Evolutionary conservation across 768 basidiomycete genomes (phyloP).

Genomic region (Mycena indigotica): DNA sequence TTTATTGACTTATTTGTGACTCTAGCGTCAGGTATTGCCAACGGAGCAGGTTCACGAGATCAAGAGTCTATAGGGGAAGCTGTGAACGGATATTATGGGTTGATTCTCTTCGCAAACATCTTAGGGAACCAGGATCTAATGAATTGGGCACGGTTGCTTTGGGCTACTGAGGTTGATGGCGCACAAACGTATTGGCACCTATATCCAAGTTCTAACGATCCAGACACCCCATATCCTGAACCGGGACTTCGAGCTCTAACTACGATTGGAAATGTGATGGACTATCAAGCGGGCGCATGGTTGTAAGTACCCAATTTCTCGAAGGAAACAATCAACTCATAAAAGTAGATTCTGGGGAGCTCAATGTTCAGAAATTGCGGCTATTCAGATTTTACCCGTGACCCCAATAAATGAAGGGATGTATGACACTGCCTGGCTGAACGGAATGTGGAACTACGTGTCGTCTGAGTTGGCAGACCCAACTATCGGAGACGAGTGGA

Average conservation of each 20-base stretch:
- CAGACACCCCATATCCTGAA: constrained; percentile 40
- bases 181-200: constrained; percentile 40
- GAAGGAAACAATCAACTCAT: neutral
- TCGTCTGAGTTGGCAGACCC: constrained; percentile 29
- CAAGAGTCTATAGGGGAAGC: constrained; percentile 39
- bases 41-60: constrained; percentile 36
- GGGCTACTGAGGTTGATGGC: constrained; percentile 38
- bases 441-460: constrained; percentile 31
- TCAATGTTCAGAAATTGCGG: constrained; percentile 35
- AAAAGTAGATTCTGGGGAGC: constrained; percentile 35
- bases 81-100: constrained; percentile 39
- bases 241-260: constrained; percentile 31
- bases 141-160: constrained; percentile 35
- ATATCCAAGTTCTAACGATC: constrained; percentile 33
- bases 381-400: constrained; percentile 40
- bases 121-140: constrained; percentile 33
- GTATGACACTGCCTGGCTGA: constrained; percentile 36
- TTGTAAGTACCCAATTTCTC: constrained; percentile 26
- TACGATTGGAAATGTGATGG: constrained; percentile 40
- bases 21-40: constrained; percentile 39
- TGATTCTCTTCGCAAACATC: constrained; percentile 35
- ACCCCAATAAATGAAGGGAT: constrained; percentile 37
- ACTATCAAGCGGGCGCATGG: constrained; percentile 40
- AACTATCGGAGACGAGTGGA: constrained; percentile 36
- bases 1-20: neutral